Evolutionary conservation across 2,329 filamentous ascomycete genomes (phyloP).

Genomic region (Hymenoscyphus linearis): DNA sequence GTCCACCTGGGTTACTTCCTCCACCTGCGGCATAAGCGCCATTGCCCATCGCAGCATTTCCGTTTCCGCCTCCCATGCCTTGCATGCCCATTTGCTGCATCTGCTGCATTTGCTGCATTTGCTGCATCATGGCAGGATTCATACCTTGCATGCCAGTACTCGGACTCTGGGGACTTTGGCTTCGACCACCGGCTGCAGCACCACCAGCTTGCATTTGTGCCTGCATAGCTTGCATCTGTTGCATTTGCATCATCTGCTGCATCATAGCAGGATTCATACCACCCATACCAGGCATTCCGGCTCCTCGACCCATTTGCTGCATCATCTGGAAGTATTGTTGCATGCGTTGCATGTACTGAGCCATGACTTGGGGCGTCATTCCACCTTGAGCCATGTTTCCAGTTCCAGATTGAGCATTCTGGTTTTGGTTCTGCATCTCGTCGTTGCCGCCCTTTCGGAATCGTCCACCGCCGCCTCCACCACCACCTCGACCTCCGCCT

Average conservation of each 20-base stretch:
- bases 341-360: constrained; percentile 97
- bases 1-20: constrained; percentile 38
- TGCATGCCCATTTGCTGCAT: constrained; percentile 39
- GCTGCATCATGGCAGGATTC: constrained; percentile 49
- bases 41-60: constrained; percentile 29
- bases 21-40: constrained; percentile 24
- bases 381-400: constrained; percentile 44
- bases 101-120: constrained; percentile 45
- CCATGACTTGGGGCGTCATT: constrained; percentile 96
- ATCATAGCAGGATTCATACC: constrained; percentile 72
- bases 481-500: constrained; percentile 37
- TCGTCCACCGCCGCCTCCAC: constrained; percentile 35
- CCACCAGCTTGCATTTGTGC: constrained; percentile 29
- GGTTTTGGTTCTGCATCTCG: constrained; percentile 39
- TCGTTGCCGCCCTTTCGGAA: constrained; percentile 51
- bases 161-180: constrained; percentile 32
- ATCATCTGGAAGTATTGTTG: constrained; percentile 95
- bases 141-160: constrained; percentile 31
- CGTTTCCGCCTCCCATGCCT: constrained; percentile 14
- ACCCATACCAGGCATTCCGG: constrained; percentile 60
- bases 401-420: constrained; percentile 28
- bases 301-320: constrained; percentile 80
- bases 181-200: constrained; percentile 23
- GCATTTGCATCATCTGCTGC: constrained; percentile 66
- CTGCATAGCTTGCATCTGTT: constrained; percentile 47